These are phyloP conservation scores for Podospora pseudocomata DNA, from an alignment of 495 filamentous ascomycete species.

Conservation along the genomic window DNA sequence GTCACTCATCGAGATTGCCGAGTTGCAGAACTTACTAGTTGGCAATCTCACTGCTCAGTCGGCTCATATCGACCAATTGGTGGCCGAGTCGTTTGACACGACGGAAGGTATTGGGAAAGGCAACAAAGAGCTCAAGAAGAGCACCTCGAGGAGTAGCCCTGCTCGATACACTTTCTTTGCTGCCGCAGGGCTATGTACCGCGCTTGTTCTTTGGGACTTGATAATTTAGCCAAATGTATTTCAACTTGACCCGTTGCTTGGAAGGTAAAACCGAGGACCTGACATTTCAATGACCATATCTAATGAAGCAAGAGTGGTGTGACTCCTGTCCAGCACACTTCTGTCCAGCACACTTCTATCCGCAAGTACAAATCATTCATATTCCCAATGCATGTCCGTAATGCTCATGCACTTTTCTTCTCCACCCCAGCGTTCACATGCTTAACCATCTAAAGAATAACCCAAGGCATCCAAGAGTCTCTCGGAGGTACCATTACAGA, in stretches of 20 bases:
- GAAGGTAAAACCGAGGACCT: neutral
- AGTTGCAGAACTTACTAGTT: constrained; percentile 84
- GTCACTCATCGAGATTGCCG: constrained; percentile 87
- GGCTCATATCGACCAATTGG: constrained; percentile 80
- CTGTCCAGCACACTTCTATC: neutral
- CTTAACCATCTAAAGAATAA: neutral
- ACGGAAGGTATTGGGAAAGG: constrained; percentile 82
- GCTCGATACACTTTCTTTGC: constrained; percentile 88
- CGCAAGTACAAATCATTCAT: neutral
- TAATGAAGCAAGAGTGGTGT: neutral
- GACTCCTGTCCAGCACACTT: neutral
- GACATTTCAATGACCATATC: neutral
- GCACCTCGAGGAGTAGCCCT: constrained; percentile 72
- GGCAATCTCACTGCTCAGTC: constrained; percentile 79
- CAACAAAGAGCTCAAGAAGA: constrained; percentile 87
- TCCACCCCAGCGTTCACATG: neutral
- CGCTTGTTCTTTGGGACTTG: constrained; percentile 90
- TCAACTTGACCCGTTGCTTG: neutral
- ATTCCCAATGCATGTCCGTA: neutral
- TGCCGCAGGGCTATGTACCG: constrained; percentile 72
- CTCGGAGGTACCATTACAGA: neutral
- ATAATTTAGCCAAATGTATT: constrained; percentile 55
- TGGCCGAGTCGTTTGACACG: constrained; percentile 77
- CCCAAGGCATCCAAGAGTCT: neutral
- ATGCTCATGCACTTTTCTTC: neutral